Base-by-base conservation (phyloP, 2,329 filamentous ascomycete species). In the Microcyclospora pomicola region DNA sequence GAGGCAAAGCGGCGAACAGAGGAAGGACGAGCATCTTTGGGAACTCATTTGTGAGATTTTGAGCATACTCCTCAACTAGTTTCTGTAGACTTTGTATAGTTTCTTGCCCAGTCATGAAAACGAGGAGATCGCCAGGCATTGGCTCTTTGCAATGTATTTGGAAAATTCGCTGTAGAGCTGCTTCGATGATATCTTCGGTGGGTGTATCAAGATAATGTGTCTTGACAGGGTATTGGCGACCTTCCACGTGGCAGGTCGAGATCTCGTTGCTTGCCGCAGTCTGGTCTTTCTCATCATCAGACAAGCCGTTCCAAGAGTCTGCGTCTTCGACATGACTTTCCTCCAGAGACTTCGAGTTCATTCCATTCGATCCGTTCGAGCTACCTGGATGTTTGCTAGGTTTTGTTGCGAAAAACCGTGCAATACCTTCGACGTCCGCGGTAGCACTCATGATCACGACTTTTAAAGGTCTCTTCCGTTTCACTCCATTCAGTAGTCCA, bases 391-490 rank as follows among this genome's bases (percentile, higher is more conserved):
- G 14, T 9, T n/a, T n/a, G 12, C 12, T 15, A 16, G 33, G 41
- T 42, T 2, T 50, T 44, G 6, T 54, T 42, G 63, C 61, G 46
- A 96, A 95, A 58, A 94, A 96, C 0, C 66, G 65, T 32, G 75
- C 69, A 27, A 96, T 75, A 39, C 72, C 75, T 42, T 88, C 79
- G 41, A 94, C 77, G 58, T 96, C 84, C 29, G 86, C 84, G 6
- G 91, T 98, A 35, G 91, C 91, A 69, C 87, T 95, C 91, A 98
- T 98, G 54, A 96, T 75, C 27, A 94, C 74, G 3, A 96, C 77
- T 58, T 94, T 96, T 39, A 98, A 64, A 1, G 82, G 78, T 24
- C 80, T 65, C 5, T 81, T 82, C 6, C 79, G 77, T 4, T 81
- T 74, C 39, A 77, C 68, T 2, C 71, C 67, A 27, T 72, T 65